Evolutionary conservation across 2,329 filamentous ascomycete genomes (phyloP), one percentile per base, ranked within the genome.

Genomic region (Fusarium siculi): DNA sequence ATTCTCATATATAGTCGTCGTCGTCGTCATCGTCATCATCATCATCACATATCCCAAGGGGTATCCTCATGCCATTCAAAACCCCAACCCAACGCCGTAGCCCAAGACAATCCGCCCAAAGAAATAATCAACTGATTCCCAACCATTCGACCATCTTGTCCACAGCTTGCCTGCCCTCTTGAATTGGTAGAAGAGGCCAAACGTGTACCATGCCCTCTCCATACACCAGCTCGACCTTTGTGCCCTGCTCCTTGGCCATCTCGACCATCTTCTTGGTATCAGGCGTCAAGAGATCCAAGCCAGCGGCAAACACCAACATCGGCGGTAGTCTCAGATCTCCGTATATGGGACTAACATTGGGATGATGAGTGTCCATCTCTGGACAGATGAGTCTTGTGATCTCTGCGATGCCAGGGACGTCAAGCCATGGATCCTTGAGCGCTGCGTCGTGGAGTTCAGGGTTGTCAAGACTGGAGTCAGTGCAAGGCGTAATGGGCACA

Each of bases 161-260:
- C 28, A 79, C 55, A 2, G 79, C 79, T 34, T 72, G 59, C 21
- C 61, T 68, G 7, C 74, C 78, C 63, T 81, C 80, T 32, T 74
- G 73, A 8, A 80, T 73, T 12, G 79, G 74, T 9, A 81, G 43
- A 39, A 81, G 28, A 9, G 79, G 79, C 79, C 80, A 81, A 14
- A 79, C 78, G 39, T 81, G 80, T 53, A 81, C 71, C 80, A 81
- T 77, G 10, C 77, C 79, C 66, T 77, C 74, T 19, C 80, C 79
- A 19, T 76, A 46, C 9, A 80, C 70, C 15, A 80, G 54, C 39
- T 79, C 79, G 28, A 77, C 76, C 42, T 79, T 70, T 18, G 75
- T 64, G 9, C 78, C 78, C 16, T 74, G 63, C 12, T 74, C 74
- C 64, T 58, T 70, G 16, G 68, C 79, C 63, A 76, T 77, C 11